A percentile compares a stretch with the other conserved stretches of the same genome.
These are phyloP conservation scores for Agapanthus africanus DNA, from an alignment of 106 monocot genomes.

Conservation along the genomic window DNA sequence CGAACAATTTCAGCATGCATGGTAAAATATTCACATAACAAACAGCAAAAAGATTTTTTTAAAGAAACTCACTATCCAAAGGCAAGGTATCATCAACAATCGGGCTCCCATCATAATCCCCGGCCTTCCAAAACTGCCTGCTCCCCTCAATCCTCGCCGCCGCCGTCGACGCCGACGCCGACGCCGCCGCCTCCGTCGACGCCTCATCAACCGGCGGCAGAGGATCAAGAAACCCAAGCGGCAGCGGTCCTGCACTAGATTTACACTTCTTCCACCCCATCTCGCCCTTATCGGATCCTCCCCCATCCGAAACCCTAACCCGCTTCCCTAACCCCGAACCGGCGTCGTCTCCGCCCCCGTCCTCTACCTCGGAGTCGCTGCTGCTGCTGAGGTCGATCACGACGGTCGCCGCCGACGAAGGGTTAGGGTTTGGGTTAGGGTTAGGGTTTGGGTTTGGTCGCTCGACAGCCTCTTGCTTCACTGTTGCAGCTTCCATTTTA, in stretches of 20 bases:
- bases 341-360: constrained; percentile 5
- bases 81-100: constrained; percentile 1
- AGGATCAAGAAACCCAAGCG: constrained; percentile 69
- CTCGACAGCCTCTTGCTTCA: no score
- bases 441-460: no score
- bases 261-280: not conserved
- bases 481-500: no score
- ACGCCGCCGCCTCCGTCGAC: no score
- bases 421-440: not conserved
- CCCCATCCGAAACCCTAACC: constrained; percentile 17
- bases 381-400: constrained; percentile 51
- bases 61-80: constrained; percentile 14
- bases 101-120: constrained; percentile 44
- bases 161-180: not conserved
- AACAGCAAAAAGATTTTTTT: not conserved
- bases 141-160: constrained; percentile 3
- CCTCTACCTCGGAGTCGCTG: constrained; percentile 24
- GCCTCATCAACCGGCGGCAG: constrained; percentile 25
- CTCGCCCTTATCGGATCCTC: not conserved
- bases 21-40: not conserved
- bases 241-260: no score
- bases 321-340: constrained; percentile 6
- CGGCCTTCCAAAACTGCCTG: constrained; percentile 92
- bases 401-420: not conserved
- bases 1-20: not conserved